These are phyloP conservation scores for Saccharata proteae DNA, from an alignment of 2,329 filamentous ascomycete genomes.

Conservation along the genomic window DNA sequence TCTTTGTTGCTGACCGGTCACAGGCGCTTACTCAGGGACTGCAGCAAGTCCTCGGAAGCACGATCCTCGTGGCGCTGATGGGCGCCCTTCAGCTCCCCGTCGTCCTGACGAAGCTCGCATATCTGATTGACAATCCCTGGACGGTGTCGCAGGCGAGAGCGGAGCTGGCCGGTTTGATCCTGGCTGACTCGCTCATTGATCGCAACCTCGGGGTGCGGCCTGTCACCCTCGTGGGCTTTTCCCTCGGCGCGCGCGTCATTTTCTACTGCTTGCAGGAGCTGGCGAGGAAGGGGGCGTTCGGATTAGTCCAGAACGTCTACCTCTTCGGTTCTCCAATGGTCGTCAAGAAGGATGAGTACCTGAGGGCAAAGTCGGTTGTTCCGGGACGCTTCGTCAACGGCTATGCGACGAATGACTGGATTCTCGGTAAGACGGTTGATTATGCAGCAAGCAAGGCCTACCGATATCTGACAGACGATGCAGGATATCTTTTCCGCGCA, in stretches of 20 bases:
- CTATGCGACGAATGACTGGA: conserved; percentile 94
- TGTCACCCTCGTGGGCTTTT: conserved; percentile 89
- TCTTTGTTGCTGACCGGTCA: conserved; percentile 1
- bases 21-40: conserved; percentile 90
- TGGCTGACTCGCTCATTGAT: conserved; percentile 88
- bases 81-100: conserved; percentile 85
- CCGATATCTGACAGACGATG: too few relatives aligned
- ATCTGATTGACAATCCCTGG: conserved; percentile 98
- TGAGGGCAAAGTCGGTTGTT: conserved; percentile 70
- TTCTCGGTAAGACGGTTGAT: conserved; percentile 46
- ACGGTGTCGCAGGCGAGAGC: conserved; percentile 89
- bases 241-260: conserved; percentile 81
- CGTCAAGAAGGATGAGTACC: conserved; percentile 80
- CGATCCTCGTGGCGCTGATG: conserved; percentile 81
- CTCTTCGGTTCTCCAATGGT: conserved; percentile 88
- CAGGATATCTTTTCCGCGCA: conserved; percentile 79
- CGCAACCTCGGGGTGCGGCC: conserved; percentile 83
- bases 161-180: conserved; percentile 74
- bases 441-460: conserved; percentile 4
- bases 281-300: conserved; percentile 68
- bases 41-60: conserved; percentile 87
- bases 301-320: conserved; percentile 88
- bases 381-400: conserved; percentile 90
- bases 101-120: conserved; percentile 83
- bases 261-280: conserved; percentile 85